Conservation (phyloP, 169 alveolate species). For the Cryptosporidium muris region DNA sequence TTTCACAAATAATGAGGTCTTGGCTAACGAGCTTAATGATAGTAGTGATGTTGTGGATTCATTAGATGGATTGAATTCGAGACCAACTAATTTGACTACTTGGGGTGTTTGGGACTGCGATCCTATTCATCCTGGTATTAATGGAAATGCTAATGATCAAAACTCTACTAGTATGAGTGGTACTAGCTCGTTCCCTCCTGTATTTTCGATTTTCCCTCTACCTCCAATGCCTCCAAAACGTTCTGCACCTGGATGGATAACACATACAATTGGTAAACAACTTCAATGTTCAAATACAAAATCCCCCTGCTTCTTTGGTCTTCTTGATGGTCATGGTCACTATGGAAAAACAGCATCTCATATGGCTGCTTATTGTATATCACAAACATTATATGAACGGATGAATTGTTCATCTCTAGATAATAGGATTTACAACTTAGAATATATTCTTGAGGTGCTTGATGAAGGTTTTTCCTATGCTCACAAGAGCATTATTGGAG, state of each 20-base stretch:
- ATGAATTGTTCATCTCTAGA: not conserved
- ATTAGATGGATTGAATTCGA: no score
- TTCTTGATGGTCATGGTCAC: conserved; percentile 62
- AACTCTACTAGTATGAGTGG: not conserved
- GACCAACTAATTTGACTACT: no score
- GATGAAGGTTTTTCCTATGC: conserved; percentile 40
- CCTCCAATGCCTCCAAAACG: conserved; percentile 38
- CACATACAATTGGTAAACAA: conserved; percentile 45
- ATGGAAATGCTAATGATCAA: not conserved
- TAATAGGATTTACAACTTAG: not conserved
- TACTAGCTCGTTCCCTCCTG: conserved; percentile 22
- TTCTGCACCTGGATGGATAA: conserved; percentile 20
- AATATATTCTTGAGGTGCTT: conserved; percentile 10
- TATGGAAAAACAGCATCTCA: conserved; percentile 57
- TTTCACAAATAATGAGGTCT: conserved; percentile 11
- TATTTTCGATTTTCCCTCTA: conserved; percentile 25
- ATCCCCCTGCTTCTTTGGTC: conserved; percentile 17
- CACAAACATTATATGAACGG: not conserved
- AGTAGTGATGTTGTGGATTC: not conserved
- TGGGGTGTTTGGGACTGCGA: conserved; percentile 58
- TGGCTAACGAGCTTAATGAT: not conserved
- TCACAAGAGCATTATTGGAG: conserved; percentile 38
- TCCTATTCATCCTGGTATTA: conserved; percentile 15
- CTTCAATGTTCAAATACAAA: not conserved
- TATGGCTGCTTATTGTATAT: conserved; percentile 41